Base-by-base conservation (phyloP, 257 asterid species). In the Henckelia pumila region DNA sequence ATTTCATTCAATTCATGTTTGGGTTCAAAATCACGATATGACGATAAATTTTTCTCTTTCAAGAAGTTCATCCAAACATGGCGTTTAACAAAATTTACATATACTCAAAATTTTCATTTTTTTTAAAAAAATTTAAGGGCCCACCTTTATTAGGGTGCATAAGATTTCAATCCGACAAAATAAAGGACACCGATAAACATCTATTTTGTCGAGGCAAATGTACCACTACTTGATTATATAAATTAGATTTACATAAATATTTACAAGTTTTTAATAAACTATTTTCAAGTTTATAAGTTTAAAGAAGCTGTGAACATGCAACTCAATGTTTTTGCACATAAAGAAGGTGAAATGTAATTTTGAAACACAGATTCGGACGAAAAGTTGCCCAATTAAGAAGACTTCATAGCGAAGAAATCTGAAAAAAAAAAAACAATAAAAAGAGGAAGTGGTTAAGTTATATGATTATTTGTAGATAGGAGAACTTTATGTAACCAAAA, bases 401-500 rank as follows among this genome's bases (percentile, higher is more conserved):
- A 61, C 62, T 53, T 65, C 76, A 60, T 65, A 63, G 55, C 66
- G 49, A 26, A 70, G 65, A 66, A 28, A 65, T 53, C 24, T 50
- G 50, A 56, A 30, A 8, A 60, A n/a, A 30, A 33, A 55, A 17
- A 25, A 22, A 55, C 19, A 19, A 61, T 28, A n/a, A 57, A 21
- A n/a, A n/a, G n/a, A n/a, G n/a, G n/a, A 69, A 53, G 50, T 49
- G 21, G 19, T 37, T 69, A 69, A 50, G 33, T 37, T 21, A 16
- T 59, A 56, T 26, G 63, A 62, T 59, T 77, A 68, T 71, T 40
- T 35, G 47, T 16, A 16, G 7, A 1, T 56, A 64, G 72, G 74
- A 1, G 53, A 26, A 26, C 82, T 73, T 76, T 75, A 72, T 53
- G 72, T 78, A 21, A 68, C 50, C 49, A 77, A 79, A 65, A 71